Base-by-base conservation (phyloP, 2,329 filamentous ascomycete species). In the Lachnellula arida region DNA sequence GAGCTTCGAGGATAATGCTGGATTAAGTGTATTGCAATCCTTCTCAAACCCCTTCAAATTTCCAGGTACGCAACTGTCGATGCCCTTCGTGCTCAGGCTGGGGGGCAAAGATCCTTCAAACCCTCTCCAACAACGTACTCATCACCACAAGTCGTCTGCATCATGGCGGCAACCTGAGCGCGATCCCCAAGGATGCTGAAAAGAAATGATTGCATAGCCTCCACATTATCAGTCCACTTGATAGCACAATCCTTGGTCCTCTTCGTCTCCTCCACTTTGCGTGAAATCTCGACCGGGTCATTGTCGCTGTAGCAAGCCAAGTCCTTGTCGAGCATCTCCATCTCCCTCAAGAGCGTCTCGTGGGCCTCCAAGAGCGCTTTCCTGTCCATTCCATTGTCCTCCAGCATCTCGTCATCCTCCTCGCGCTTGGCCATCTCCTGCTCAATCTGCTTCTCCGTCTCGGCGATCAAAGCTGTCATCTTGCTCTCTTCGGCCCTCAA, bases 101-200 rank as follows among this genome's bases (percentile, higher is more conserved):
- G 23, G 44, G 40, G 43, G 28, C 53, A 66, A n/a, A 71, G 62
- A 57, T 74, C 77, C 56, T 68, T 74, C 61, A 80, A 67, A 17
- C 75, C 73, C 42, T 74, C 72, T 46, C 77, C 77, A 53, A 76
- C 71, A 39, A 76, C 72, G 60, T 72, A 79, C 62, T 81, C 76
- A 19, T 76, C 73, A 2, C 73, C 75, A 55, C 80, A 81, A 22
- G 69, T 67, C 37, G 59, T 57, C 56, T 64, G 65, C 65, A 75
- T 73, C 12, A 75, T 60, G 12, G 58, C 57, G 25, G 60, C 54
- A 50, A 75, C 61, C 19, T 64, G 60, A 58, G 71, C 73, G 46
- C 70, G 65, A 59, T 76, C 73, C 15, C 60, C 57, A 3, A 58
- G 60, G 28, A 67, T 54, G 14, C 51, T 57, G 25, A 52, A 32